Base-by-base conservation (phyloP, 2,329 filamentous ascomycete species). In the Harringtonia lauricola region DNA sequence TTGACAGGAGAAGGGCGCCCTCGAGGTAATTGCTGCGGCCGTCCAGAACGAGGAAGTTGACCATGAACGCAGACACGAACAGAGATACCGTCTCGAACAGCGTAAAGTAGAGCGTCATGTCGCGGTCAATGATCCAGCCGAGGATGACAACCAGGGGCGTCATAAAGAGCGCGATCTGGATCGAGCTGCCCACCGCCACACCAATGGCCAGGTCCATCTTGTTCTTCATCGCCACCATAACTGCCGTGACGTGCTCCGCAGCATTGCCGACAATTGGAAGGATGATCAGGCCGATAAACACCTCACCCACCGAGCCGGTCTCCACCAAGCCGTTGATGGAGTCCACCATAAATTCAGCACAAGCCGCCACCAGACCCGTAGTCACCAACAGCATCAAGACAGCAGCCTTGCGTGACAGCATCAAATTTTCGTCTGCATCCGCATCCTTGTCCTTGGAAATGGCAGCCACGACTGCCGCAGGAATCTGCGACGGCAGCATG, bases 21-120 rank as follows among this genome's bases (percentile, higher is more conserved):
- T 94, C 86, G 13, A 94, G 74, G 55, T 92, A 94, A 58, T 94
- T 94, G 59, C 81, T 87, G 59, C 87, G 75, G 12, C 86, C 86
- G 55, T 94, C 87, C 48, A 90, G 68, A 39, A 94, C 86, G 47
- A 94, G 65, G 58, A 92, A 94, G 63, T 90, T 92, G 62, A 90
- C 85, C 49, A 94, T 87, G 51, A 94, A 80, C 8, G 87, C 81
- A 41, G 79, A 84, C 41, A 90, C 78, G 61, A 94, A 94, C 55
- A 94, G 74, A 45, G 83, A 86, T 19, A 92, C 83, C 0, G 86
- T 94, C 71, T 94, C 86, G 62, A 94, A 94, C 39, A 87, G 72
- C 47, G 86, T 86, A 61, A 94, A 94, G 66, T 90, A 88, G 29
- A 94, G 71, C 24, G 82, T 75, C 79, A 86, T 84, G n/a, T 79